Percentiles rank a stretch among this genome's conserved stretches.
Evolutionary conservation across 805 yeast species (phyloP).

Genomic region (Helenozyma rhizophorensis): DNA sequence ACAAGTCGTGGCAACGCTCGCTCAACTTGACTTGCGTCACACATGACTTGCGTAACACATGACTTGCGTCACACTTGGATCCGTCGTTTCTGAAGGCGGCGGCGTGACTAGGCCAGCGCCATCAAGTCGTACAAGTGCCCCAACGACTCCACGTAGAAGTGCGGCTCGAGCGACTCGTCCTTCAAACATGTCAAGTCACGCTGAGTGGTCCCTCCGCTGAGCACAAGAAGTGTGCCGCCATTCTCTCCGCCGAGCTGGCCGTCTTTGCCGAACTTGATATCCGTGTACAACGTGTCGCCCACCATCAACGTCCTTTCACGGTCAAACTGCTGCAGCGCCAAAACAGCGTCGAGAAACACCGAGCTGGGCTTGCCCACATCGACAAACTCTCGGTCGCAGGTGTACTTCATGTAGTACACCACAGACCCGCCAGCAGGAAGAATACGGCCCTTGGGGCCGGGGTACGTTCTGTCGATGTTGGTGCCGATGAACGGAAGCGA

Average conservation of each 20-base stretch:
- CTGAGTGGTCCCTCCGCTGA: constrained; percentile 32
- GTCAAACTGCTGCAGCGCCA: constrained; percentile 24
- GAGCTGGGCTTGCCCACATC: constrained; percentile 38
- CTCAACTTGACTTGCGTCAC: too few species aligned
- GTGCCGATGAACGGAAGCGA: constrained; percentile 35
- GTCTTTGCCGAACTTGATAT: constrained; percentile 41
- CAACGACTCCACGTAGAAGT: constrained; percentile 28
- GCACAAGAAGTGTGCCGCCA: constrained; percentile 30
- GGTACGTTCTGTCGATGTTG: constrained; percentile 38
- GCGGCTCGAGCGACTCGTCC: constrained; percentile 21
- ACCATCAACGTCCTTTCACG: constrained; percentile 31
- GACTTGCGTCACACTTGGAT: too few species aligned
- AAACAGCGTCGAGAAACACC: constrained; percentile 25
- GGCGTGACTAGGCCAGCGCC: too few species aligned
- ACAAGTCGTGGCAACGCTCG: too few species aligned
- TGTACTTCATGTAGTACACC: constrained; percentile 34
- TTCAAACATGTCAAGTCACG: constrained; percentile 19
- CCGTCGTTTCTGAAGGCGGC: too few species aligned
- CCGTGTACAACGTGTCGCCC: constrained; percentile 41
- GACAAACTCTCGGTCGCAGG: constrained; percentile 28
- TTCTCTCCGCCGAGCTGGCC: constrained; percentile 29
- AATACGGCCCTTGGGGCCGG: constrained; percentile 33
- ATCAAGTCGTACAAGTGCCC: constrained; percentile 22
- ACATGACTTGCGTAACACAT: too few species aligned
- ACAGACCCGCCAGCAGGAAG: constrained; percentile 41